Conservation (phyloP, 345 rosid species). For the Eutrema japonicum region DNA sequence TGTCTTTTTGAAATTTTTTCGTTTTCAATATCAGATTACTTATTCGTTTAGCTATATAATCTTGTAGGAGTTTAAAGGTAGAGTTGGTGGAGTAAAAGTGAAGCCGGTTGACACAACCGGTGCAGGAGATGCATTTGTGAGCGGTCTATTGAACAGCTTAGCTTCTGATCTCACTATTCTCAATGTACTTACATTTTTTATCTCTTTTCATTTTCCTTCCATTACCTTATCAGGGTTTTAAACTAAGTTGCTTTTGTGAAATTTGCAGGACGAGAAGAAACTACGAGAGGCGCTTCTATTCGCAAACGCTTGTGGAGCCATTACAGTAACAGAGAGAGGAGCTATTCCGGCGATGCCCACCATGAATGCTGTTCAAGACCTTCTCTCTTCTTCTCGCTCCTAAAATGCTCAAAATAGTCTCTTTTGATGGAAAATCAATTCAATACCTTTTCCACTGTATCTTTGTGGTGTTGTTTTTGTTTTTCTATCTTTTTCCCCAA, state of each 20-base stretch:
- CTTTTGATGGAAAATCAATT: background rate
- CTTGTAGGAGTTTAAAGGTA: slow-evolving; percentile 72
- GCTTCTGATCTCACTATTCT: slow-evolving; percentile 58
- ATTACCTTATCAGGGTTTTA: background rate
- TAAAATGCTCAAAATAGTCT: slow-evolving; percentile 21
- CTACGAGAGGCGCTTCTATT: slow-evolving; percentile 75
- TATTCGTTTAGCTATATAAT: slow-evolving; percentile 15
- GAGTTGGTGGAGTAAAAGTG: slow-evolving; percentile 68
- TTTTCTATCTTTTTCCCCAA: background rate
- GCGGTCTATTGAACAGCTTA: slow-evolving; percentile 65
- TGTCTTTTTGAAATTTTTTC: background rate
- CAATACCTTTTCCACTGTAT: slow-evolving; percentile 4
- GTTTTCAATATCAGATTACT: background rate
- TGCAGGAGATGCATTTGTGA: slow-evolving; percentile 86
- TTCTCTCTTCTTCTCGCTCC: slow-evolving; percentile 42
- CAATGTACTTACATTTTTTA: slow-evolving; percentile 43
- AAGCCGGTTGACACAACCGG: slow-evolving; percentile 80
- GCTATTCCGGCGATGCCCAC: slow-evolving; percentile 95
- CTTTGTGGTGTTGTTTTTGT: background rate
- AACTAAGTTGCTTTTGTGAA: background rate
- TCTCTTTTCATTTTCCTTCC: background rate
- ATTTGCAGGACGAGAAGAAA: slow-evolving; percentile 73
- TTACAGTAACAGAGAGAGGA: slow-evolving; percentile 86
- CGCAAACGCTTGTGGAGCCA: slow-evolving; percentile 89
- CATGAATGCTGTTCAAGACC: slow-evolving; percentile 62